Evolutionary conservation across 306 rosid species (phyloP).

Genomic region (Medicago truncatula): DNA sequence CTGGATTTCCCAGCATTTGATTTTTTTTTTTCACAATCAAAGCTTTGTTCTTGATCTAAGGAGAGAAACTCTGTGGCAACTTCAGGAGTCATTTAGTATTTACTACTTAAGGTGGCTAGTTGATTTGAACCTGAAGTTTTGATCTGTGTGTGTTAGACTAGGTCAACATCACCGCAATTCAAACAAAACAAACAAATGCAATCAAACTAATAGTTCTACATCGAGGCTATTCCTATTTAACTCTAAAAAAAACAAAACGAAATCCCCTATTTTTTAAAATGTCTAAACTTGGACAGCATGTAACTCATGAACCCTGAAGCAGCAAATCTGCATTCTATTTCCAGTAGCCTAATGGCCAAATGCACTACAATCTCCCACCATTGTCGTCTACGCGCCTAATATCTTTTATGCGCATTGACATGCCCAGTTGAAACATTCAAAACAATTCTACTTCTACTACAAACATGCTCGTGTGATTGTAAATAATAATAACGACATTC

Average conservation of each 20-base stretch:
- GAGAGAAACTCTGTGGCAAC: too few relatives aligned
- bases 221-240: not conserved
- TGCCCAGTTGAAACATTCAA: constrained; percentile 13
- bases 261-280: constrained; percentile 10
- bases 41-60: too few relatives aligned
- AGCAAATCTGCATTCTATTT: constrained; percentile 17
- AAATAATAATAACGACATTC: not conserved
- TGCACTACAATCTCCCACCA: not conserved
- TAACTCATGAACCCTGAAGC: constrained; percentile 22
- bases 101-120: too few relatives aligned
- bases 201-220: constrained; percentile 7
- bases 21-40: too few relatives aligned
- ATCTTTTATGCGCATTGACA: not conserved
- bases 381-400: not conserved
- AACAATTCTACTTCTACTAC: constrained; percentile 3
- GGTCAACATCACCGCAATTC: constrained; percentile 13
- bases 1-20: too few relatives aligned
- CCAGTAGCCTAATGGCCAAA: constrained; percentile 22
- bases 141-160: too few relatives aligned
- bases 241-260: constrained; percentile 5
- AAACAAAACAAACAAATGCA: constrained; percentile 17
- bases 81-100: too few relatives aligned
- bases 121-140: too few relatives aligned
- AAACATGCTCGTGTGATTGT: not conserved
- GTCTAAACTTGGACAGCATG: not conserved